Conservation (phyloP, 768 basidiomycete genomes). For the Gautieria morchelliformis region DNA sequence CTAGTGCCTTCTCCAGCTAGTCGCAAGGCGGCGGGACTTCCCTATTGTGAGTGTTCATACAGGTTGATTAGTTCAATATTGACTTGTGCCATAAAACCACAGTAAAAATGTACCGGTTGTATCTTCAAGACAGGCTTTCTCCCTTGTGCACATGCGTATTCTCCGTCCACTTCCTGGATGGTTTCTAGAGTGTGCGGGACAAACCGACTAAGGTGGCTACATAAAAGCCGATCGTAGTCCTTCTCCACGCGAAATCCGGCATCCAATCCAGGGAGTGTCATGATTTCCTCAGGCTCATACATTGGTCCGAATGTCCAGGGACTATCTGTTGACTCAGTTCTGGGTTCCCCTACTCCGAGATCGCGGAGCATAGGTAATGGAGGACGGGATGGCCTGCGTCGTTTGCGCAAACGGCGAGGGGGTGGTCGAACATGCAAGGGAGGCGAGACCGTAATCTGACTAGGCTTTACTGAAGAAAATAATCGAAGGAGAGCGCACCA, state of each 20-base stretch:
- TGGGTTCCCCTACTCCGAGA: background rate
- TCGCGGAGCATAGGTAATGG: background rate
- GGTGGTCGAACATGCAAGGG: background rate
- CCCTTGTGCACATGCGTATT: background rate
- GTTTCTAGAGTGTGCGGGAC: constrained; percentile 4
- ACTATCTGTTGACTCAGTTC: background rate
- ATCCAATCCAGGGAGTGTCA: no score
- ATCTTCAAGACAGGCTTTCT: background rate
- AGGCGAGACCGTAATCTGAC: background rate
- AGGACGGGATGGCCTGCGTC: background rate
- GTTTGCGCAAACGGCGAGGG: background rate
- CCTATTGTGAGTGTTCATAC: no score
- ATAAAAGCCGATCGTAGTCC: background rate
- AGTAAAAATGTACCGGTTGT: background rate
- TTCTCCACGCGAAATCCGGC: background rate
- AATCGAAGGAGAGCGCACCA: background rate
- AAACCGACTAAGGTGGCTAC: background rate
- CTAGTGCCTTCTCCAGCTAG: no score
- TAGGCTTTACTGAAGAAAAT: background rate
- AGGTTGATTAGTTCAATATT: no score
- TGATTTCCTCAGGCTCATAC: background rate
- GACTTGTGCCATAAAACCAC: background rate
- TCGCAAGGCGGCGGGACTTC: no score
- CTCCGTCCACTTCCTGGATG: background rate
- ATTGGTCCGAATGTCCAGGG: no score